These are phyloP conservation scores for Naegleria lovaniensis DNA, from an alignment of 208 protist species.

Conservation along the genomic window DNA sequence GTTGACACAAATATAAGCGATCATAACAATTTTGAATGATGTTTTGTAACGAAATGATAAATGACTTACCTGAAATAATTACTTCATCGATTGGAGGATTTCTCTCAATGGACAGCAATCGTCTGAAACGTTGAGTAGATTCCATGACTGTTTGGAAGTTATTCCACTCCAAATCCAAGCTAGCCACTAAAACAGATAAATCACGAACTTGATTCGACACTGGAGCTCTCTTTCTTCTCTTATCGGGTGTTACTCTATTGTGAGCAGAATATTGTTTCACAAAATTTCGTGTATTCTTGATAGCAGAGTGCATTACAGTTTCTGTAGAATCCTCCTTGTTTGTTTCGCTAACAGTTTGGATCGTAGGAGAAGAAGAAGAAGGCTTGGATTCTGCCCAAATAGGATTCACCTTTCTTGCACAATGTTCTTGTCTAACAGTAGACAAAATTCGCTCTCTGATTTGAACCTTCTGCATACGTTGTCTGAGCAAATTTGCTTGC, in stretches of 20 bases:
- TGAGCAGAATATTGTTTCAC: not conserved
- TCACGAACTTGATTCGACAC: not conserved
- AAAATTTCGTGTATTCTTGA: not conserved
- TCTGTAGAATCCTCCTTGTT: not conserved
- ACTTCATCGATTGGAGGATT: slow-evolving; percentile 30
- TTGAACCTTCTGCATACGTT: not conserved
- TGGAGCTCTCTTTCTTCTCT: not conserved
- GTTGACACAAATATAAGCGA: too few species aligned
- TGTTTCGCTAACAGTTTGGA: too few species aligned
- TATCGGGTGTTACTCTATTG: not conserved
- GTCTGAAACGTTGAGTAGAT: not conserved
- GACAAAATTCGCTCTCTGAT: not conserved
- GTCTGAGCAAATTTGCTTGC: not conserved
- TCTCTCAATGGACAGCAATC: slow-evolving; percentile 13
- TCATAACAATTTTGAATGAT: too few species aligned
- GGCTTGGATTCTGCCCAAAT: not conserved
- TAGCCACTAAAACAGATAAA: not conserved
- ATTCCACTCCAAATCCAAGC: not conserved
- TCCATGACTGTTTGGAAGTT: not conserved
- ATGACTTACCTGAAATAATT: not conserved
- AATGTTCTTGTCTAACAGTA: not conserved
- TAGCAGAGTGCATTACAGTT: not conserved
- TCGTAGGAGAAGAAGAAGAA: not conserved
- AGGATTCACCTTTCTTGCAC: not conserved
- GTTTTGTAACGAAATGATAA: too few species aligned